A percentile compares a stretch with the other conserved stretches of the same genome.
Conservation (phyloP, 768 basidiomycete species). For the Macrolepiota albuminosa region DNA sequence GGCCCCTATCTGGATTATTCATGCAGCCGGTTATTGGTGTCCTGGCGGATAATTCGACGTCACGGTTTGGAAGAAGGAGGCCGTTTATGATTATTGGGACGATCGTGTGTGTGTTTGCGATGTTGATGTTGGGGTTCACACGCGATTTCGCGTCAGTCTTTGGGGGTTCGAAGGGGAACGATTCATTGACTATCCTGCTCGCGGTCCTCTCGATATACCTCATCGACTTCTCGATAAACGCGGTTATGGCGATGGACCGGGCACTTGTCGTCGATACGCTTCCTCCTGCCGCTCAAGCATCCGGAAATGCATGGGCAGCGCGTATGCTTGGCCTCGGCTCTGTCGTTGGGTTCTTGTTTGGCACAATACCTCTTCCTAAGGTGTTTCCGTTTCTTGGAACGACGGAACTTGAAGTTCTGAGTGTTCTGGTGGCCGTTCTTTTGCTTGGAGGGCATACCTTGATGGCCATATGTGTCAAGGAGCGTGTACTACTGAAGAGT, state of each 20-base stretch:
- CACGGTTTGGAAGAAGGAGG: conserved; percentile 77
- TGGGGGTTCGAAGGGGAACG: conserved; percentile 40
- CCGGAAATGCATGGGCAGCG: conserved; percentile 93
- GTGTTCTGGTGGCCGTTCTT: conserved; percentile 66
- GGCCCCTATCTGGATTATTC: conserved; percentile 84
- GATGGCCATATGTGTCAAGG: conserved; percentile 60
- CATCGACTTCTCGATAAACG: conserved; percentile 58
- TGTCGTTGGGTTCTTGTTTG: conserved; percentile 83
- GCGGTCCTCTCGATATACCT: conserved; percentile 56
- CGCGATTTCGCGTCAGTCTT: conserved; percentile 57
- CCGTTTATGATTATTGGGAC: conserved; percentile 80
- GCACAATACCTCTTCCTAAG: conserved; percentile 71
- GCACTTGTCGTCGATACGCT: conserved; percentile 86
- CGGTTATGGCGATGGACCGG: conserved; percentile 85
- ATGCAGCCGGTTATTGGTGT: conserved; percentile 92
- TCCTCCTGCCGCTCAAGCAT: conserved; percentile 68
- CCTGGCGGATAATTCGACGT: conserved; percentile 80
- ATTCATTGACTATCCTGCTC: conserved; percentile 65
- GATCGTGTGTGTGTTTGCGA: conserved; percentile 59
- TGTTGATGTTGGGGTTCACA: conserved; percentile 83
- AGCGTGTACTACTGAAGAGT: conserved; percentile 58
- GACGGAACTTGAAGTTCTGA: conserved; percentile 77
- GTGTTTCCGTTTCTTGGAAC: conserved; percentile 72
- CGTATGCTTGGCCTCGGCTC: conserved; percentile 88
- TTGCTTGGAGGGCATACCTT: conserved; percentile 62